Evolutionary conservation across 208 protist species (phyloP), one percentile per base, ranked within the genome.

Genomic region (Zelonia costaricensis): DNA sequence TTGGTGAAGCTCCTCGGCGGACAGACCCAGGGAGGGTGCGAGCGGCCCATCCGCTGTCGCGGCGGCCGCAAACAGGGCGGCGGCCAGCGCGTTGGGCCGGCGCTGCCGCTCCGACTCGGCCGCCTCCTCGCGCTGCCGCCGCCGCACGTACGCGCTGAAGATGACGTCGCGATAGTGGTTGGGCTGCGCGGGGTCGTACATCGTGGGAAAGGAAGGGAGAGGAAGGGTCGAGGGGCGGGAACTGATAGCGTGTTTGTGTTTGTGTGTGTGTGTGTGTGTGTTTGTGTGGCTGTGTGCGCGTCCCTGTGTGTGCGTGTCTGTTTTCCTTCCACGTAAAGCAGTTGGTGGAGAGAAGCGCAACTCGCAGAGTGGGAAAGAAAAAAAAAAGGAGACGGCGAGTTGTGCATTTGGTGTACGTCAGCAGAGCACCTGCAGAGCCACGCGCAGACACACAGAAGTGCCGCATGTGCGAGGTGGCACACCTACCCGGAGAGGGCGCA

Each of bases 1-100:
- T 20, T 66, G 74, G 59, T 92, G 84, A 13, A 95, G 54, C 57
- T 91, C 86, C 69, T 95, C 89, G 2, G 86, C 86, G 22, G 79
- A 81, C 5, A 91, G 53, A 23, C 68, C 69, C 43, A 95, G 47
- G 33, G 68, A 51, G 0, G 65, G 38, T 3, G 64, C 36, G 0
- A n/a, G n/a, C n/a, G n/a, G n/a, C n/a, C n/a, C n/a, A n/a, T n/a
- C n/a, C n/a, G n/a, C n/a, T n/a, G 38, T 66, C 4, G 0, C 33
- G 0, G 23, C 46, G 1, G 15, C 42, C 1, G 74, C 25, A 33
- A 47, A 73, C 15, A 73, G 58, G 15, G 58, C 66, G 18, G 51
- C 60, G 23, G 66, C 66, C 7, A 73, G 58, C 3, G 66, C 66
- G 44, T 73, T 73, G 22, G 66, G 66, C 16, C 40, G 49, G 43